Evolutionary conservation across 768 basidiomycete genomes (phyloP).

Genomic region (Russula olivacea): DNA sequence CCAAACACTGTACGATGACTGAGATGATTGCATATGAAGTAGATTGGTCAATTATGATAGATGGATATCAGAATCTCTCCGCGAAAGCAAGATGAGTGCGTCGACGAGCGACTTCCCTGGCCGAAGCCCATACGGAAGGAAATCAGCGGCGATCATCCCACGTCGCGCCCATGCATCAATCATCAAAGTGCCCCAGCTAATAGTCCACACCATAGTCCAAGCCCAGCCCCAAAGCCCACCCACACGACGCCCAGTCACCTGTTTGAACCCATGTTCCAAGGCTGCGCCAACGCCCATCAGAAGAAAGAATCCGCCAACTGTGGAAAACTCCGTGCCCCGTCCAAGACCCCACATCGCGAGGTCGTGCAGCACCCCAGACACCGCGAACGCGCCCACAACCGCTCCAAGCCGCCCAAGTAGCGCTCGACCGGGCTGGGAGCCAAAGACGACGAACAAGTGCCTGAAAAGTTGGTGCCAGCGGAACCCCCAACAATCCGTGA

Average conservation of each 20-base stretch:
- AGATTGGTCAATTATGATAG: neutral
- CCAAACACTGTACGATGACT: too few species aligned
- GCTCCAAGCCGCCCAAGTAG: constrained; percentile 46
- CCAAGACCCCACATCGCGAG: constrained; percentile 56
- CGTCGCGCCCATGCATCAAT: constrained; percentile 20
- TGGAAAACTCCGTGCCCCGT: constrained; percentile 42
- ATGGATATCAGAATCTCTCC: neutral
- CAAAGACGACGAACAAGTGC: constrained; percentile 31
- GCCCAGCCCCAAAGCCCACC: constrained; percentile 45
- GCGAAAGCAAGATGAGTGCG: neutral
- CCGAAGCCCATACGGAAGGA: neutral
- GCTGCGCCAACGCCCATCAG: constrained; percentile 42
- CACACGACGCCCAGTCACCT: constrained; percentile 40
- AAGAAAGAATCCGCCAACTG: constrained; percentile 49
- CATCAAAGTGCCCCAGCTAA: constrained; percentile 36
- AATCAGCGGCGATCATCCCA: constrained; percentile 12
- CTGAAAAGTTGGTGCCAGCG: constrained; percentile 39
- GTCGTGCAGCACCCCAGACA: constrained; percentile 57
- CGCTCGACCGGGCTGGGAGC: constrained; percentile 32
- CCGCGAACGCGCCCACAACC: constrained; percentile 52
- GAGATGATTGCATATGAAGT: too few species aligned
- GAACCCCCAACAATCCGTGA: constrained; percentile 36
- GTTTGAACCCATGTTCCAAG: constrained; percentile 44
- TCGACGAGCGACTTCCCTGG: constrained; percentile 14
- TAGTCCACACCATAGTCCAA: constrained; percentile 48